These are phyloP conservation scores for Ophiosphaerella narmari DNA, from an alignment of 2,329 filamentous ascomycete species.

Conservation along the genomic window DNA sequence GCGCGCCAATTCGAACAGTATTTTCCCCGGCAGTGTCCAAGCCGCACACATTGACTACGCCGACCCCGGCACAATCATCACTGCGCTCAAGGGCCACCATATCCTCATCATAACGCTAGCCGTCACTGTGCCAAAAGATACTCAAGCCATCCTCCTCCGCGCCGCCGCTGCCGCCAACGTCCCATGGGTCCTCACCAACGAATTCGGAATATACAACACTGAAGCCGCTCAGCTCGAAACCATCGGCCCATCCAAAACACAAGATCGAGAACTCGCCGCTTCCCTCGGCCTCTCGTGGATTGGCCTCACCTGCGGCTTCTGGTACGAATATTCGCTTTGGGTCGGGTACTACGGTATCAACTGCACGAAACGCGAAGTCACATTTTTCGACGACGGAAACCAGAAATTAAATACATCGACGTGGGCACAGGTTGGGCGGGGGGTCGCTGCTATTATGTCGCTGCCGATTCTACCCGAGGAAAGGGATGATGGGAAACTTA, in stretches of 20 bases:
- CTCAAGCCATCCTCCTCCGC: slow-evolving; percentile 37
- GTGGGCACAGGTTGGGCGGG: slow-evolving; percentile 36
- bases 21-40: slow-evolving; percentile 48
- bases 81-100: slow-evolving; percentile 45
- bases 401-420: slow-evolving; percentile 37
- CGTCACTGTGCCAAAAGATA: slow-evolving; percentile 31
- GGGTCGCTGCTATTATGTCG: slow-evolving; percentile 40
- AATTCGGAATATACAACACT: slow-evolving; percentile 42
- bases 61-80: slow-evolving; percentile 46
- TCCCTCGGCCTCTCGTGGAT: slow-evolving; percentile 31
- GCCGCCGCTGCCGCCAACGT: slow-evolving; percentile 46
- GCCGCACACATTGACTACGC: slow-evolving; percentile 55
- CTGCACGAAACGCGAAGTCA: slow-evolving; percentile 31
- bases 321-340: slow-evolving; percentile 47
- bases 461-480: slow-evolving; percentile 29
- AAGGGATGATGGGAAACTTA: slow-evolving; percentile 14
- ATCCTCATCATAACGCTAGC: slow-evolving; percentile 47
- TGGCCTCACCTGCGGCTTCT: slow-evolving; percentile 29
- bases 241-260: slow-evolving; percentile 12
- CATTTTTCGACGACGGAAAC: slow-evolving; percentile 40
- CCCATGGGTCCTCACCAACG: slow-evolving; percentile 47
- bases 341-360: slow-evolving; percentile 43
- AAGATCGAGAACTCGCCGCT: slow-evolving; percentile 18
- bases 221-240: slow-evolving; percentile 8
- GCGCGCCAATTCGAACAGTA: slow-evolving; percentile 50